phyloP scores from a whole-genome alignment of 768 basidiomycete species.

The Coprinellus micaceus region DNA sequence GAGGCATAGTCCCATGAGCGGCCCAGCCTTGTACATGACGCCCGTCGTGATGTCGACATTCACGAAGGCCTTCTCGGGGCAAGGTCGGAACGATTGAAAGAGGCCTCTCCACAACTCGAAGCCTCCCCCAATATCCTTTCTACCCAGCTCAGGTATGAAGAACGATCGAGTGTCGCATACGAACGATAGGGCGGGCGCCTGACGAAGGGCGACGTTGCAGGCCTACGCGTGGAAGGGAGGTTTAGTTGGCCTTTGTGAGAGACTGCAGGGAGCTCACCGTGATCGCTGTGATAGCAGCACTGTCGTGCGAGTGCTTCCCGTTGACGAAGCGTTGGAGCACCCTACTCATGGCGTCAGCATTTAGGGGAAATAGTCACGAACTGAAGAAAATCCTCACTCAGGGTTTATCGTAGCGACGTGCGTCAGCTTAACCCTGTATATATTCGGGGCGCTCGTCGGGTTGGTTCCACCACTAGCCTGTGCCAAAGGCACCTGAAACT shows the following conservation, averaged over 20 bases:
- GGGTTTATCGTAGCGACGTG: slow-evolving; percentile 43
- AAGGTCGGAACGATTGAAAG: slow-evolving; percentile 78
- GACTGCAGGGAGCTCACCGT: slow-evolving; percentile 43
- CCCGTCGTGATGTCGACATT: slow-evolving; percentile 80
- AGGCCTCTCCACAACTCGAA: slow-evolving; percentile 76
- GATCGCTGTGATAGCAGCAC: slow-evolving; percentile 55
- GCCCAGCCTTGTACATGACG: slow-evolving; percentile 68
- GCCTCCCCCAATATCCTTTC: slow-evolving; percentile 52
- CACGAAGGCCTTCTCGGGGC: slow-evolving; percentile 57
- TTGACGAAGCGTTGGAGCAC: slow-evolving; percentile 58
- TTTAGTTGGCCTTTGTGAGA: not conserved
- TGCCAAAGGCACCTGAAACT: slow-evolving; percentile 62
- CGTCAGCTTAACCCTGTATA: slow-evolving; percentile 61
- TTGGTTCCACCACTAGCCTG: slow-evolving; percentile 33
- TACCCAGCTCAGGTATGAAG: slow-evolving; percentile 53
- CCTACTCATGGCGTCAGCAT: too few relatives aligned
- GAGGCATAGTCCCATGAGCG: slow-evolving; percentile 54
- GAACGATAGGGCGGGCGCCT: slow-evolving; percentile 66
- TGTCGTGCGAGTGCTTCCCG: slow-evolving; percentile 65
- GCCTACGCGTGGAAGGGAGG: slow-evolving; percentile 50
- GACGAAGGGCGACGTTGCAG: slow-evolving; percentile 70
- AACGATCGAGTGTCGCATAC: slow-evolving; percentile 76
- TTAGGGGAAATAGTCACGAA: too few relatives aligned
- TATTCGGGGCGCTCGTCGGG: slow-evolving; percentile 47
- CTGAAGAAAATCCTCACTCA: too few relatives aligned